Evolutionary conservation across 176 grass and related monocot species (phyloP), one percentile per base, ranked within the genome.

Genomic region (Oryza officinalis): DNA sequence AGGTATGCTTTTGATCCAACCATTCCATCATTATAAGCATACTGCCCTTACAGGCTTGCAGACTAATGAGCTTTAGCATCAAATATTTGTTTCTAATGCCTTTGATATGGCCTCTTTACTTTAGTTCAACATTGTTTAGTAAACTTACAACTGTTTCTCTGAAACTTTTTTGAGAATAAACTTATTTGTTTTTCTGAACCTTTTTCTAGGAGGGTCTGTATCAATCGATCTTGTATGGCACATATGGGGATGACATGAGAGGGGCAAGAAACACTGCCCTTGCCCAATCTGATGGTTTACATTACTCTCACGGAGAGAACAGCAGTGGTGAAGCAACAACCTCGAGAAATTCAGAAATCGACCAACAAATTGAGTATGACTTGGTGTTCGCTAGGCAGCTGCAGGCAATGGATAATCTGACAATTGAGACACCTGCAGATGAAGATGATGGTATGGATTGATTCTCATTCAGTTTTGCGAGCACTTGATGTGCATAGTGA

Each of bases 401-500:
- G 26, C 90, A 90, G 85, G 89, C 88, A 49, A 78, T 92, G 64
- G 92, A 92, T 64, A 25, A 81, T 82, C 77, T 86, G 35, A 28
- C 3, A 37, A 54, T 80, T 45, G 50, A 22, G 40, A 70, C 80
- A 33, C 66, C 60, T 70, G n/a, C 67, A 13, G 38, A 76, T 6
- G 68, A 89, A 61, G 50, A 81, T 70, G 75, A 67, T 23, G 85
- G 88, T 88, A 86, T 46, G 87, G 31, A 57, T 15, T 44, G 3
- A n/a, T 67, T 59, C 60, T 65, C n/a, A 57, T 78, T 37, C 47
- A 70, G 45, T 71, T 54, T 32, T 60, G 69, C 6, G 15, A n/a
- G 49, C 20, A 60, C 22, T 23, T 60, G 20, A 60, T 61, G 15
- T 33, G 66, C 27, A 77, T 67, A 41, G 44, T 78, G 81, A 61